phyloP scores from a whole-genome alignment of 129 eudicot genomes.

The Oenanthe sinensis region DNA sequence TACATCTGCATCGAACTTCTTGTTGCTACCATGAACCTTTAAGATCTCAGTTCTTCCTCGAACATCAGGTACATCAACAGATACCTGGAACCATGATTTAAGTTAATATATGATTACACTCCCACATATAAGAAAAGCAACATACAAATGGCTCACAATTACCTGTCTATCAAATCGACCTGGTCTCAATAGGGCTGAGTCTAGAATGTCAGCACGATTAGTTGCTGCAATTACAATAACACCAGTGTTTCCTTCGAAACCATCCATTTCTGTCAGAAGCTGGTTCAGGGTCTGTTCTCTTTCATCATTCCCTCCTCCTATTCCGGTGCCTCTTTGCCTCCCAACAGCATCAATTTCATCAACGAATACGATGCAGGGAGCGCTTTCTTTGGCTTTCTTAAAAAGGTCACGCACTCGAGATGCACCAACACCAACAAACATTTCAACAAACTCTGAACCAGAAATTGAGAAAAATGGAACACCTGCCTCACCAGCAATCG shows the following conservation, averaged over 20 bases:
- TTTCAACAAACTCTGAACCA: slow-evolving; percentile 95
- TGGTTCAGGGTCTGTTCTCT: slow-evolving; percentile 95
- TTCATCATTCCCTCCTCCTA: slow-evolving; percentile 97
- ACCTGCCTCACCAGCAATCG: slow-evolving; percentile 99
- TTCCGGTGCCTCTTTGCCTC: slow-evolving; percentile 90
- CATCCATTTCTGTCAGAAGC: slow-evolving; percentile 97
- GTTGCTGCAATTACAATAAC: slow-evolving; percentile 94
- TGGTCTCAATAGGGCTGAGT: slow-evolving; percentile 87
- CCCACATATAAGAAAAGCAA: slow-evolving; percentile 2
- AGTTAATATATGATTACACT: slow-evolving; percentile 6
- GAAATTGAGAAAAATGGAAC: slow-evolving; percentile 95
- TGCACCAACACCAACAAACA: slow-evolving; percentile 99
- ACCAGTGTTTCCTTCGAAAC: slow-evolving; percentile 92
- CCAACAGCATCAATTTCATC: slow-evolving; percentile 99
- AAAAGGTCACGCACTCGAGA: slow-evolving; percentile 93
- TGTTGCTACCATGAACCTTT: slow-evolving; percentile 86
- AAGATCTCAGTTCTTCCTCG: slow-evolving; percentile 87
- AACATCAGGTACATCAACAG: slow-evolving; percentile 88
- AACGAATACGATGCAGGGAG: slow-evolving; percentile 95
- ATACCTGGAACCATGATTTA: slow-evolving; percentile 40
- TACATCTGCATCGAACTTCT: slow-evolving; percentile 80
- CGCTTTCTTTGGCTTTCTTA: slow-evolving; percentile 91
- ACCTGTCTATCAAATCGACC: slow-evolving; percentile 98
- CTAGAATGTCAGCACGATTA: slow-evolving; percentile 93
- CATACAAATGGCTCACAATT: neutral